Percentiles rank a stretch among this genome's conserved stretches.
These are phyloP conservation scores for Zasmidium angulare DNA, from an alignment of 2,329 filamentous ascomycete genomes.

Conservation along the genomic window DNA sequence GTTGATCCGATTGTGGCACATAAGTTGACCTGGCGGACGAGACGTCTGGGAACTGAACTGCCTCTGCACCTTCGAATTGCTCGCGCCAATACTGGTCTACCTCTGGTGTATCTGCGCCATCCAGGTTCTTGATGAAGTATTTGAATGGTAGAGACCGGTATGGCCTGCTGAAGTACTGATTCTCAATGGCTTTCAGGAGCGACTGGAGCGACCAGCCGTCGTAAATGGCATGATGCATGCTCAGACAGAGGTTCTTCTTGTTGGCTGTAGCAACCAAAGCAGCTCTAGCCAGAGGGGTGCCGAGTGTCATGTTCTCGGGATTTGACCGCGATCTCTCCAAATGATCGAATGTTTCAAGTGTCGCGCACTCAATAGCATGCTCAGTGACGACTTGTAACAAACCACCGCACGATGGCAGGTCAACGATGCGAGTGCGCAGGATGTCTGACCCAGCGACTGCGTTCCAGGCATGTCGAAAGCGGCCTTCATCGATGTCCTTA, in stretches of 20 bases:
- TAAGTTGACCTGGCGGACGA: slow-evolving; percentile 19
- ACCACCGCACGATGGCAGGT: slow-evolving; percentile 5
- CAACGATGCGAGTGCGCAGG: slow-evolving; percentile 37
- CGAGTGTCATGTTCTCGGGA: background rate
- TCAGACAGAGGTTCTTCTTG: slow-evolving; percentile 12
- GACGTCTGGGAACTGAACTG: slow-evolving; percentile 37
- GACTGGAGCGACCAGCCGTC: slow-evolving; percentile 41
- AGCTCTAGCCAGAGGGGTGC: background rate
- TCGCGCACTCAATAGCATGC: slow-evolving; percentile 31
- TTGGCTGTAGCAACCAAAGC: slow-evolving; percentile 21
- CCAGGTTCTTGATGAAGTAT: slow-evolving; percentile 38
- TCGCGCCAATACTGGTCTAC: slow-evolving; percentile 37
- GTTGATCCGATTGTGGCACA: slow-evolving; percentile 26
- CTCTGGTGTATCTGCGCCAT: slow-evolving; percentile 20
- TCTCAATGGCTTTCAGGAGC: slow-evolving; percentile 33
- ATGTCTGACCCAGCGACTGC: slow-evolving; percentile 35
- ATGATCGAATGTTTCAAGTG: slow-evolving; percentile 28
- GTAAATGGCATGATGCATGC: slow-evolving; percentile 41
- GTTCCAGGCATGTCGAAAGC: slow-evolving; percentile 40
- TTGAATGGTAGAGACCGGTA: slow-evolving; percentile 13
- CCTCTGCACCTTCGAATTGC: slow-evolving; percentile 30
- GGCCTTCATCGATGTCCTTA: slow-evolving; percentile 31
- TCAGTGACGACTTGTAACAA: slow-evolving; percentile 27
- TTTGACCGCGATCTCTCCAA: slow-evolving; percentile 30
- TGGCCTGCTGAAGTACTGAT: background rate